These are phyloP conservation scores for Sclerotinia sclerotiorum DNA, from an alignment of 2,329 filamentous ascomycete genomes.

Conservation along the genomic window DNA sequence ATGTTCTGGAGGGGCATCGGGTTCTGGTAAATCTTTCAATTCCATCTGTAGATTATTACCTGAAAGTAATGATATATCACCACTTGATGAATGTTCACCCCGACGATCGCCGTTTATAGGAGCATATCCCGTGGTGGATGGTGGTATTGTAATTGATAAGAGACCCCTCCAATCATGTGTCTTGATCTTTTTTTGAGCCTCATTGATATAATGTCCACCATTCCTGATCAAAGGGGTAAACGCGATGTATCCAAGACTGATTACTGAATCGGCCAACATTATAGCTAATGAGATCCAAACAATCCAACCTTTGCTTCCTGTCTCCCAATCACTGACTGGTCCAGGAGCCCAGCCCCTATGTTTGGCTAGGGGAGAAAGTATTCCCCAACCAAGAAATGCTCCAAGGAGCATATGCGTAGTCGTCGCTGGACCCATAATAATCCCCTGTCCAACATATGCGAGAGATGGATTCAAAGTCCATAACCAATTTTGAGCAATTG, in stretches of 20 bases:
- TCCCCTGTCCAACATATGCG: conserved; percentile 96
- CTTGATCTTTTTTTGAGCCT: conserved; percentile 32
- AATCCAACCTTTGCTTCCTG: conserved; percentile 96
- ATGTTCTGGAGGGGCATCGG: conserved; percentile 82
- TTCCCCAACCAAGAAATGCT: conserved; percentile 83
- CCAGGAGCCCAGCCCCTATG: conserved; percentile 85
- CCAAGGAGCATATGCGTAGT: conserved; percentile 95
- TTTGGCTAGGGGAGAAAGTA: conserved; percentile 88
- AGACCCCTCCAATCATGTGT: conserved; percentile 39
- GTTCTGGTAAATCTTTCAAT: conserved; percentile 44
- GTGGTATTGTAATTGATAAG: conserved; percentile 26
- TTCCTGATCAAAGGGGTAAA: conserved; percentile 59
- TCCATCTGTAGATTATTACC: conserved; percentile 3
- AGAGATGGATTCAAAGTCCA: conserved; percentile 96
- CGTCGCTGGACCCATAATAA: conserved; percentile 96
- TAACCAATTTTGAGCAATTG: conserved; percentile 77
- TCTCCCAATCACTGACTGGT: conserved; percentile 82
- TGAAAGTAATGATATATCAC: conserved; percentile 5
- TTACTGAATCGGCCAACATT: conserved; percentile 90
- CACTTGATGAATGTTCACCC: conserved; percentile 25
- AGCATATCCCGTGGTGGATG: conserved; percentile 35
- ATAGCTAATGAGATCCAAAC: conserved; percentile 95
- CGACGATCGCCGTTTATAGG: conserved; percentile 31
- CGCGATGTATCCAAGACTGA: conserved; percentile 80
- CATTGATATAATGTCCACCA: conserved; percentile 43